A percentile compares a stretch with the other conserved stretches of the same genome.
phyloP scores from a whole-genome alignment of 257 asterid species.

The Paraleonurus japonicus region DNA sequence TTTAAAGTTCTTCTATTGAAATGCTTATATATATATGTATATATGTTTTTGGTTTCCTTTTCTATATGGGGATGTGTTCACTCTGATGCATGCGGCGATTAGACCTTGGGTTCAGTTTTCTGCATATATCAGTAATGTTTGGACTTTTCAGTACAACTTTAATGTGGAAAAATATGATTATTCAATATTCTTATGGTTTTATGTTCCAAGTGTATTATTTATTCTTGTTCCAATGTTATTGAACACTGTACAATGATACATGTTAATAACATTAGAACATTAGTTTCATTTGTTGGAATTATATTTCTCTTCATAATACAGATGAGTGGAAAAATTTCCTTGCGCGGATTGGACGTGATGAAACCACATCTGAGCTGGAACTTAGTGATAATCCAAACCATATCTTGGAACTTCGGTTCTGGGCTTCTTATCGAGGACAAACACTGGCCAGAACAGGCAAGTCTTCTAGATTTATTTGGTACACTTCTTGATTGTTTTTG shows the following conservation, averaged over 20 bases:
- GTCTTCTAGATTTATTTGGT: conserved; percentile 18
- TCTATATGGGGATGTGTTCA: neutral
- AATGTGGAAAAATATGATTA: neutral
- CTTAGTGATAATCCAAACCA: conserved; percentile 78
- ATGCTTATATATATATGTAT: neutral
- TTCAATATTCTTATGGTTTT: neutral
- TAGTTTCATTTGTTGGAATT: conserved; percentile 16
- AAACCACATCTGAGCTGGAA: conserved; percentile 67
- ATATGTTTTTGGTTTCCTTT: neutral
- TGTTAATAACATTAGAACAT: neutral
- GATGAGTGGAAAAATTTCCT: conserved; percentile 99
- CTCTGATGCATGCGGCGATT: neutral
- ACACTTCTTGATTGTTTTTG: neutral
- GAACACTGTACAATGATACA: neutral
- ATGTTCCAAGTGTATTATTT: neutral
- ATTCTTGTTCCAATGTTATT: neutral
- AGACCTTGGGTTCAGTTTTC: neutral
- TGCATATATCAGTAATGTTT: neutral
- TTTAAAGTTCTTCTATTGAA: neutral
- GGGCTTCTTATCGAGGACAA: conserved; percentile 99
- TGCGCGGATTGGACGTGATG: conserved; percentile 92
- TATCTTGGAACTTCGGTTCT: conserved; percentile 88
- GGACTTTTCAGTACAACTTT: neutral
- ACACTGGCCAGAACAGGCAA: conserved; percentile 95
- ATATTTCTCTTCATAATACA: conserved; percentile 30